phyloP scores from a whole-genome alignment of 2,329 filamentous ascomycete species.

The Calonectria hongkongensis region DNA sequence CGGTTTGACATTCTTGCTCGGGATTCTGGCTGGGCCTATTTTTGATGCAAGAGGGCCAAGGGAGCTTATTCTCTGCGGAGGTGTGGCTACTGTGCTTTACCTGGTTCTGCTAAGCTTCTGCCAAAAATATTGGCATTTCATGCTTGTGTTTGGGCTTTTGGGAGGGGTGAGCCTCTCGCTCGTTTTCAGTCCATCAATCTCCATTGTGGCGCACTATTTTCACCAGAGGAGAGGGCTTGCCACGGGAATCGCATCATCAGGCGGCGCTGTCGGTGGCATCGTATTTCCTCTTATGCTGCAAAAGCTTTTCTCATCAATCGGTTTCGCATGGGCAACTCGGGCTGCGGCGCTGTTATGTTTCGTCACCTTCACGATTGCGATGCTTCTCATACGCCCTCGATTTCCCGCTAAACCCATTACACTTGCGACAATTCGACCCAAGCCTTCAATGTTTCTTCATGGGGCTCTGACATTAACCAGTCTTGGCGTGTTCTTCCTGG shows the following conservation, averaged over 20 bases:
- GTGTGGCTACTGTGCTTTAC: not conserved
- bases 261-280: constrained; percentile 31
- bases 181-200: constrained; percentile 30
- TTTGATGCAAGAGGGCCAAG: constrained; percentile 28
- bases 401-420: constrained; percentile 24
- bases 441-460: constrained; percentile 15
- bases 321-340: constrained; percentile 30
- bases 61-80: constrained; percentile 4
- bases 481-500: constrained; percentile 77
- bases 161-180: constrained; percentile 37
- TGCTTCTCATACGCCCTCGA: constrained; percentile 8
- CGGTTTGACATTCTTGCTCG: constrained; percentile 18
- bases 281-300: constrained; percentile 35
- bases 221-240: constrained; percentile 26
- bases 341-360: constrained; percentile 26
- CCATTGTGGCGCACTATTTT: constrained; percentile 33
- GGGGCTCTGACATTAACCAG: constrained; percentile 75
- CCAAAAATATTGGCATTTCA: constrained; percentile 46
- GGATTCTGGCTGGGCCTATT: constrained; percentile 17
- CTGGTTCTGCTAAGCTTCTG: not conserved
- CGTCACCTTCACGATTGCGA: constrained; percentile 1
- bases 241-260: constrained; percentile 31
- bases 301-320: constrained; percentile 25
- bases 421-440: constrained; percentile 25
- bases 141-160: constrained; percentile 42